These are phyloP conservation scores for Dryas alaskensis DNA, from an alignment of 306 rosid genomes.

Conservation along the genomic window DNA sequence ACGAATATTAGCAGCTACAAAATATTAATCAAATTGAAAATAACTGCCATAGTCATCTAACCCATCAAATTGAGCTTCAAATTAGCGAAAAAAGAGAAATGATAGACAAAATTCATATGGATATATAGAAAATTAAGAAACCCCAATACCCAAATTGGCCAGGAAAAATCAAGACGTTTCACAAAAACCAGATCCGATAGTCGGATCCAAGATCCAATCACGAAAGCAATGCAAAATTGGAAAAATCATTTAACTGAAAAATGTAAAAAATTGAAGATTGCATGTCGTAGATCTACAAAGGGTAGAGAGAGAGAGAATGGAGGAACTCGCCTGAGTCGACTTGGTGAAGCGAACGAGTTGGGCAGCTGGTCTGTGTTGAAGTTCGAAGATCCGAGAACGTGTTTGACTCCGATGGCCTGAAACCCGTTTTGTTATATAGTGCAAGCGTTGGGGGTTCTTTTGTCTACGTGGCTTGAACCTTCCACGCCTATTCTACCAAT, in stretches of 20 bases:
- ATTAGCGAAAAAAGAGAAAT: background rate
- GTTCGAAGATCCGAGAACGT: background rate
- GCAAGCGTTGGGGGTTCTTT: no score
- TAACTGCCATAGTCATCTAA: background rate
- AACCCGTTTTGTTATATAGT: background rate
- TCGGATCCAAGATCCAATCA: conserved; percentile 7
- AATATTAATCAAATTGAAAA: background rate
- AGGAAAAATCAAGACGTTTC: background rate
- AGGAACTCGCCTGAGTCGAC: conserved; percentile 30
- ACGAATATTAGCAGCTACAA: background rate
- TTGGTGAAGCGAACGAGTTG: background rate
- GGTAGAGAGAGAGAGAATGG: background rate
- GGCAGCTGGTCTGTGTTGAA: background rate
- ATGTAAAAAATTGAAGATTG: background rate
- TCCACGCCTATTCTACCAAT: conserved; percentile 31
- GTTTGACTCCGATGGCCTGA: background rate
- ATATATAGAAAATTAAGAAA: background rate
- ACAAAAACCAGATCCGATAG: conserved; percentile 1
- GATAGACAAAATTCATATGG: background rate
- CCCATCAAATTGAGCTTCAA: background rate
- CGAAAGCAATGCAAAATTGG: background rate
- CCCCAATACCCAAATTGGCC: background rate
- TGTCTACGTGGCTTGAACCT: background rate
- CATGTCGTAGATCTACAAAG: conserved; percentile 15
- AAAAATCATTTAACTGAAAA: background rate